Conservation (phyloP, 2,329 filamentous ascomycete species). For the Aspergillus terreus region DNA sequence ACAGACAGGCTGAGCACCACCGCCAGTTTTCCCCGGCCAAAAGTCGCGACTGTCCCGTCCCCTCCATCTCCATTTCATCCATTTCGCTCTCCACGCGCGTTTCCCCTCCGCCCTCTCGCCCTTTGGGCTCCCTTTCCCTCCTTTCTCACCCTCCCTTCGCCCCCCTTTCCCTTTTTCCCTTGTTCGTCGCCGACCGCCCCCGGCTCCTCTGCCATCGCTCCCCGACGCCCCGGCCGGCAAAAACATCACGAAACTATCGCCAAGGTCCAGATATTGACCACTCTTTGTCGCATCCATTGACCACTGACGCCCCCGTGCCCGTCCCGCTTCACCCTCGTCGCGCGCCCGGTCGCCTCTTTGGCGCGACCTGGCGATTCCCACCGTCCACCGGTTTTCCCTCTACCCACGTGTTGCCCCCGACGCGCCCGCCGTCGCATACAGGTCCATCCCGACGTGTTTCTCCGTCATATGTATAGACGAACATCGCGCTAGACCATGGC, state of each 20-base stretch:
- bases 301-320: slow-evolving; percentile 15
- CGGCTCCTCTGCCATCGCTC: slow-evolving; percentile 10
- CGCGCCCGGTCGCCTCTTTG: slow-evolving; percentile 18
- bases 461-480: slow-evolving; percentile 30
- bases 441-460: slow-evolving; percentile 12
- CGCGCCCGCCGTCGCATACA: slow-evolving; percentile 20
- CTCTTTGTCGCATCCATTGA: slow-evolving; percentile 25
- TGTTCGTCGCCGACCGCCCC: slow-evolving; percentile 20
- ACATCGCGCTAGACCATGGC: slow-evolving; percentile 59
- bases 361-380: slow-evolving; percentile 18
- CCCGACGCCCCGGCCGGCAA: slow-evolving; percentile 9
- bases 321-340: slow-evolving; percentile 15
- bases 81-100: slow-evolving; percentile 30
- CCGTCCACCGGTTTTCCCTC: slow-evolving; percentile 13
- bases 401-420: slow-evolving; percentile 19
- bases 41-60: slow-evolving; percentile 36
- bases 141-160: slow-evolving; percentile 15
- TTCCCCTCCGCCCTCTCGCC: slow-evolving; percentile 24
- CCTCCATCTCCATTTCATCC: slow-evolving; percentile 38
- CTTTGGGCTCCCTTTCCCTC: slow-evolving; percentile 17
- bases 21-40: slow-evolving; percentile 35
- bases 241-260: slow-evolving; percentile 32
- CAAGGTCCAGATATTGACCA: slow-evolving; percentile 28
- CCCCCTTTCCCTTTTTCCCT: slow-evolving; percentile 15
- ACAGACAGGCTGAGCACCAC: slow-evolving; percentile 32